phyloP scores from a whole-genome alignment of 192 early-diverging fungal species.

The Mortierella hygrophila region DNA sequence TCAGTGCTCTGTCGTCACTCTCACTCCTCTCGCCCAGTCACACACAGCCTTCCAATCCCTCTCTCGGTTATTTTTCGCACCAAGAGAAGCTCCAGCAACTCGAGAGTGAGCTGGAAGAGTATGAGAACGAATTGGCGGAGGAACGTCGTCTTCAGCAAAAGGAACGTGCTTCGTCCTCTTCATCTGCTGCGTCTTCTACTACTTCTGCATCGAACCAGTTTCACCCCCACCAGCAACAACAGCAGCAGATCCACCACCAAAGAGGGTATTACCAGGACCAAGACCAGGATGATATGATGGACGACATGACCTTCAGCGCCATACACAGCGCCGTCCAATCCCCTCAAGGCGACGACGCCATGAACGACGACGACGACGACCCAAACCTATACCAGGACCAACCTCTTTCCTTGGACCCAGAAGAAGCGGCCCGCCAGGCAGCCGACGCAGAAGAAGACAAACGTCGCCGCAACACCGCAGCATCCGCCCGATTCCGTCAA shows the following conservation, averaged over 20 bases:
- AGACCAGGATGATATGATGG: constrained; percentile 5
- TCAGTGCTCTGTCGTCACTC: constrained; percentile 1
- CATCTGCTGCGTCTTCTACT: neutral
- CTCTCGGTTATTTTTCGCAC: constrained; percentile 7
- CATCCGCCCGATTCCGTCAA: constrained; percentile 93
- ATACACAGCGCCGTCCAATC: neutral
- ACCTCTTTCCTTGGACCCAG: constrained; percentile 28
- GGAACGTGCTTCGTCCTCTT: constrained; percentile 5
- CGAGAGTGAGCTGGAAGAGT: constrained; percentile 41
- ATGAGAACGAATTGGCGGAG: constrained; percentile 28
- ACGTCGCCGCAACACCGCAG: constrained; percentile 94
- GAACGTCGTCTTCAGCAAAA: constrained; percentile 17
- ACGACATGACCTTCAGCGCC: neutral
- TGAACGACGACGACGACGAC: neutral
- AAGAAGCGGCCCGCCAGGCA: constrained; percentile 23
- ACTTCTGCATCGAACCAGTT: neutral
- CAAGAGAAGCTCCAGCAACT: constrained; percentile 41
- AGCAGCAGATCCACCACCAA: neutral
- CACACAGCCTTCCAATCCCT: neutral
- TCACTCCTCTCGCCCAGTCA: neutral
- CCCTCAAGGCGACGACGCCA: constrained; percentile 10
- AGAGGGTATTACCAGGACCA: neutral
- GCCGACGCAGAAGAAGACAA: constrained; percentile 83
- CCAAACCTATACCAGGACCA: neutral
- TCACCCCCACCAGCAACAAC: neutral